Evolutionary conservation across 768 basidiomycete genomes (phyloP).

Genomic region (Nidula microcarpa): DNA sequence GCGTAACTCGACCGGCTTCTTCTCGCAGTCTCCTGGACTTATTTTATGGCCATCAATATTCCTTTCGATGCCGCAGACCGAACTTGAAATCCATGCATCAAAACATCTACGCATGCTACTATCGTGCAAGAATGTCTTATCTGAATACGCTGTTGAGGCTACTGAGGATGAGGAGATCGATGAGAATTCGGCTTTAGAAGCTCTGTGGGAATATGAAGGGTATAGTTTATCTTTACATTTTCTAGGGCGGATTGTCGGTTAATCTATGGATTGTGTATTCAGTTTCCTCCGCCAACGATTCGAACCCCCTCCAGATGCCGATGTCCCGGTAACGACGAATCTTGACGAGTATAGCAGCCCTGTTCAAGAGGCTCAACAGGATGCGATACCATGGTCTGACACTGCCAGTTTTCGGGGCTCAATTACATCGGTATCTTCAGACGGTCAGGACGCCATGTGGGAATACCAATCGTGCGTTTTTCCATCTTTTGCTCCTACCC

Average conservation of each 20-base stretch:
- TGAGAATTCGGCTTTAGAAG: constrained; percentile 31
- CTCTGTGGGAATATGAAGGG: constrained; percentile 55
- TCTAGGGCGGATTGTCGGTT: background rate
- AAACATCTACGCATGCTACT: constrained; percentile 50
- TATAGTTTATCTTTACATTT: constrained; percentile 18
- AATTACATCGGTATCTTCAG: constrained; percentile 20
- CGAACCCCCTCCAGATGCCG: constrained; percentile 48
- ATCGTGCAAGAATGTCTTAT: constrained; percentile 32
- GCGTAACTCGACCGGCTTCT: background rate
- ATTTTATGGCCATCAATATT: constrained; percentile 57
- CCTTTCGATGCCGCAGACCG: constrained; percentile 49
- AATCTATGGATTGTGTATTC: constrained; percentile 2
- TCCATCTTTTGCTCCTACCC: background rate
- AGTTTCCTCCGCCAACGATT: constrained; percentile 66
- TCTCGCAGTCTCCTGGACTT: constrained; percentile 53
- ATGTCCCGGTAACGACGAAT: constrained; percentile 1
- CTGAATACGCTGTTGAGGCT: constrained; percentile 31
- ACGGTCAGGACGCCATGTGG: constrained; percentile 23
- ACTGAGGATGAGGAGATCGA: constrained; percentile 30
- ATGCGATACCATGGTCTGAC: constrained; percentile 15
- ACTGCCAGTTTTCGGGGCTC: constrained; percentile 16
- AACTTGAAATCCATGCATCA: constrained; percentile 68
- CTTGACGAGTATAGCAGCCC: background rate
- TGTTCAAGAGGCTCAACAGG: background rate
- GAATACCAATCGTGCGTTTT: constrained; percentile 24